phyloP scores from a whole-genome alignment of 306 rosid genomes.

The Dalbergia cultrata region DNA sequence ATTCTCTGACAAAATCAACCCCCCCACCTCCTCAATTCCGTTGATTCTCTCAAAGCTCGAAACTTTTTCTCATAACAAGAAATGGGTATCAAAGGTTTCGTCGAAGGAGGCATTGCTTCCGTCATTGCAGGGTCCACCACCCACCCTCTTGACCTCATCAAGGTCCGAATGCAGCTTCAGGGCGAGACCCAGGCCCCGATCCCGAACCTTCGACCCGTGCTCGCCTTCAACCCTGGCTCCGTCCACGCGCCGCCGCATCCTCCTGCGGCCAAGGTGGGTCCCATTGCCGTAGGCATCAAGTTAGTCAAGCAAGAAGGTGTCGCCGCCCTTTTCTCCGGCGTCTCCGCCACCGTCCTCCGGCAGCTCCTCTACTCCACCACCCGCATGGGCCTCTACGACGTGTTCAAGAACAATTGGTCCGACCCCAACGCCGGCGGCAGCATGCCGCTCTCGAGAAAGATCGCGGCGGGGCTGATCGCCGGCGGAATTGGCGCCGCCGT shows the following conservation, averaged over 20 bases:
- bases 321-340: slow-evolving; percentile 67
- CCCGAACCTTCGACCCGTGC: slow-evolving; percentile 47
- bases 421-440: slow-evolving; percentile 53
- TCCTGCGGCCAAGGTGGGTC: slow-evolving; percentile 46
- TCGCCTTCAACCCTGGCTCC: slow-evolving; percentile 44
- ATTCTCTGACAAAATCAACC: slow-evolving; percentile 40
- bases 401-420: slow-evolving; percentile 69
- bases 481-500: slow-evolving; percentile 73
- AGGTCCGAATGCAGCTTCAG: slow-evolving; percentile 89
- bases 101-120: slow-evolving; percentile 88
- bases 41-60: slow-evolving; percentile 27
- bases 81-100: slow-evolving; percentile 78
- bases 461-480: slow-evolving; percentile 61
- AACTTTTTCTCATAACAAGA: slow-evolving; percentile 27
- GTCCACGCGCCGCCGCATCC: slow-evolving; percentile 37
- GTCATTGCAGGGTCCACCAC: slow-evolving; percentile 73
- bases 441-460: slow-evolving; percentile 56
- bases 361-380: slow-evolving; percentile 77
- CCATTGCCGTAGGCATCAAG: slow-evolving; percentile 56
- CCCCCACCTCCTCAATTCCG: slow-evolving; percentile 14
- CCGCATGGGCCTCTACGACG: slow-evolving; percentile 82
- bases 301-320: slow-evolving; percentile 70
- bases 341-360: slow-evolving; percentile 82
- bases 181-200: slow-evolving; percentile 57
- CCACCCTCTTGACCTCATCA: slow-evolving; percentile 81